phyloP scores from a whole-genome alignment of 257 asterid species.

The Plantago ovata region DNA sequence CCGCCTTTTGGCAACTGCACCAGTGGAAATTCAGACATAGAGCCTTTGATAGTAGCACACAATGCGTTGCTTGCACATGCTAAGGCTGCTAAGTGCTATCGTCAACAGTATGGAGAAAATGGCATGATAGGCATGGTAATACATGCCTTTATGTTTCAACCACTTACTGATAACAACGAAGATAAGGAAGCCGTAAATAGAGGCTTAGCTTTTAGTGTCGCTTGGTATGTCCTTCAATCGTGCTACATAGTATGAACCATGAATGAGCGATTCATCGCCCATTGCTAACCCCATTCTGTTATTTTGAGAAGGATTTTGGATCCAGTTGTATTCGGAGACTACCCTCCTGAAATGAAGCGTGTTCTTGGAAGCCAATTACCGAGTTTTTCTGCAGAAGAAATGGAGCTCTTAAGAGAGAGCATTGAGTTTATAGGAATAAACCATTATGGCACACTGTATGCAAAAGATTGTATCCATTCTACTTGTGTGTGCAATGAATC shows the following conservation, averaged over 20 bases:
- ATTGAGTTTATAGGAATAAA: constrained; percentile 67
- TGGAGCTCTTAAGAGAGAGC: constrained; percentile 38
- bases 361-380: constrained; percentile 51
- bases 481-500: constrained; percentile 41
- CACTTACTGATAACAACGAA: constrained; percentile 33
- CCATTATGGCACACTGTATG: constrained; percentile 64
- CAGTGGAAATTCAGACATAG: constrained; percentile 62
- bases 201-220: constrained; percentile 59
- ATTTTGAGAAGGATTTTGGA: constrained; percentile 48
- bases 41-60: constrained; percentile 57
- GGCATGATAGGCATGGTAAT: constrained; percentile 53
- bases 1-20: constrained; percentile 70
- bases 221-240: constrained; percentile 45
- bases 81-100: constrained; percentile 56
- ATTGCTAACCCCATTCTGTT: too few relatives aligned
- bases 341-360: constrained; percentile 75
- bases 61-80: constrained; percentile 74
- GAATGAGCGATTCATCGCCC: too few relatives aligned
- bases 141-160: constrained; percentile 44
- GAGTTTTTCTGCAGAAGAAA: constrained; percentile 53
- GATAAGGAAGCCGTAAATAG: constrained; percentile 63
- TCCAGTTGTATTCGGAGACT: constrained; percentile 61
- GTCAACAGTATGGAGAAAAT: constrained; percentile 33
- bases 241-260: too few relatives aligned
- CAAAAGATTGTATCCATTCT: constrained; percentile 56